These are phyloP conservation scores for Phytophthora ramorum DNA, from an alignment of 352 stramenopile genomes.

Conservation along the genomic window DNA sequence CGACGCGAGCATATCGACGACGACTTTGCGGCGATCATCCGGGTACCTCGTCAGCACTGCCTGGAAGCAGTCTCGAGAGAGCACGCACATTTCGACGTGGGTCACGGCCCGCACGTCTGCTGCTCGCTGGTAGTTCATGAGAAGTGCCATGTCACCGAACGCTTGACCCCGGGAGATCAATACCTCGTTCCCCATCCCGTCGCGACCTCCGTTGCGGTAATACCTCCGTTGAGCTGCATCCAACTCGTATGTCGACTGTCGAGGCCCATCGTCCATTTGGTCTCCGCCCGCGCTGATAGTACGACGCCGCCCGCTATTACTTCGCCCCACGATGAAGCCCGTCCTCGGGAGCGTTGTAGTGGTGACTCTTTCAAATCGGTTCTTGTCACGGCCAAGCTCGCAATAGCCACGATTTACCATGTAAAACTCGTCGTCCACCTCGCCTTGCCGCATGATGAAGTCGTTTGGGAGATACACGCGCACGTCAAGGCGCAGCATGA, in stretches of 20 bases:
- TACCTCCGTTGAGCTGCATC: constrained; percentile 27
- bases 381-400: constrained; percentile 36
- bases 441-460: constrained; percentile 67
- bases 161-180: constrained; percentile 37
- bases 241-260: constrained; percentile 31
- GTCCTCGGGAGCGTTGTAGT: constrained; percentile 13
- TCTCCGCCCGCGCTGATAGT: neutral
- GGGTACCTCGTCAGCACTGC: constrained; percentile 44
- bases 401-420: constrained; percentile 74
- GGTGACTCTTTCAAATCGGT: constrained; percentile 43
- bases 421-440: constrained; percentile 71
- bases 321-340: constrained; percentile 7
- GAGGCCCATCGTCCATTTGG: constrained; percentile 12
- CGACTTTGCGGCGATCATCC: constrained; percentile 33
- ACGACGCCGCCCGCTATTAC: constrained; percentile 19
- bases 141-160: constrained; percentile 61
- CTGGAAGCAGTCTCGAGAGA: constrained; percentile 50
- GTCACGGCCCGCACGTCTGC: constrained; percentile 50
- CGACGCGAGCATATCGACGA: constrained; percentile 40
- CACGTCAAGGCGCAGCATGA: constrained; percentile 60
- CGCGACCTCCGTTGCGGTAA: constrained; percentile 17
- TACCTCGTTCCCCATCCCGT: constrained; percentile 11
- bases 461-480: constrained; percentile 79
- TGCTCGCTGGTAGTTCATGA: constrained; percentile 61
- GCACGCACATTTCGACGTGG: constrained; percentile 63